Conservation (phyloP, 257 asterid species). For the Penstemon newberryi region DNA sequence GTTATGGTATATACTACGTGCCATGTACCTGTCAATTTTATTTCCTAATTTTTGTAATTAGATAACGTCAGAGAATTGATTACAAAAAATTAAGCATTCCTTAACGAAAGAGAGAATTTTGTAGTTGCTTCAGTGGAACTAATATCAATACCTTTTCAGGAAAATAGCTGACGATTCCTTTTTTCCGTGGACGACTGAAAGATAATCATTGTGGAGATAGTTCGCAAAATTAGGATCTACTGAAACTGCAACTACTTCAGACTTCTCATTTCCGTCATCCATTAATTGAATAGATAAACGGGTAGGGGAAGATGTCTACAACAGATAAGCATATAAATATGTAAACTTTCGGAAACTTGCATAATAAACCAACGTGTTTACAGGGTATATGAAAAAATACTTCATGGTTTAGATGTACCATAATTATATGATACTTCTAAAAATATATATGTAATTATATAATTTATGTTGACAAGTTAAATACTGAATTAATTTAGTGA, state of each 20-base stretch:
- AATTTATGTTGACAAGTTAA: too few relatives aligned
- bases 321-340: conserved; percentile 27
- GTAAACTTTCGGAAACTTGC: conserved; percentile 13
- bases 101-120: conserved; percentile 15
- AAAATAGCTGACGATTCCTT: conserved; percentile 69
- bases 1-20: conserved; percentile 24
- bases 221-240: conserved; percentile 83
- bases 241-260: conserved; percentile 94
- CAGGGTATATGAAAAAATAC: background rate
- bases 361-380: background rate
- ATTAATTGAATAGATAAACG: conserved; percentile 81
- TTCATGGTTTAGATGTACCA: background rate
- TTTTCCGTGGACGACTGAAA: conserved; percentile 58
- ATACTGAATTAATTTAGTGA: conserved; percentile 12
- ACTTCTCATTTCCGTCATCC: conserved; percentile 84
- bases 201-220: conserved; percentile 77
- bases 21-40: conserved; percentile 20
- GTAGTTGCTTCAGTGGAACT: conserved; percentile 22
- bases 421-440: background rate
- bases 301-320: conserved; percentile 72
- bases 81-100: conserved; percentile 9
- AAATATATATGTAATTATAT: background rate
- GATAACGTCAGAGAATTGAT: conserved; percentile 21
- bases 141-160: conserved; percentile 67
- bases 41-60: conserved; percentile 24